Conservation (phyloP, 2,329 filamentous ascomycete genomes). For the Gaeumannomyces sp. region DNA sequence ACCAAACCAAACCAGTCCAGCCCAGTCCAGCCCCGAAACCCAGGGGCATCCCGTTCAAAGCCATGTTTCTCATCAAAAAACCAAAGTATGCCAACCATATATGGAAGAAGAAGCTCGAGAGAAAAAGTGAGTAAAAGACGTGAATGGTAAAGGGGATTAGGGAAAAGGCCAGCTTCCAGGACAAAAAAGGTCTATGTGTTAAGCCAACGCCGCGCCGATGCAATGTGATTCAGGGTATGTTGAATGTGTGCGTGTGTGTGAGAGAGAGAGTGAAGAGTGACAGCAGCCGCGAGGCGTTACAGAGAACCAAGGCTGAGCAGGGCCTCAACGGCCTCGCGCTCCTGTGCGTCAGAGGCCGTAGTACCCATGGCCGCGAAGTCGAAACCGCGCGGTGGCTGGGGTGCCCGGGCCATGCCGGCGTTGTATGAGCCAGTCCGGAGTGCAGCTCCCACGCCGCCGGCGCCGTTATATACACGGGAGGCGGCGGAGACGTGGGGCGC, state of each 20-base stretch:
- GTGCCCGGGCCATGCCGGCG: conserved; percentile 48
- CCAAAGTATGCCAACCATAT: conserved; percentile 1
- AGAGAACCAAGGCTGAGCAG: conserved; percentile 75
- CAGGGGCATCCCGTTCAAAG: not conserved
- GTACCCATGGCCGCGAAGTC: conserved; percentile 45
- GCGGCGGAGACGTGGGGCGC: conserved; percentile 28
- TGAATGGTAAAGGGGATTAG: conserved; percentile 2
- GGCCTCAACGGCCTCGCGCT: conserved; percentile 76
- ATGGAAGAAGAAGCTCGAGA: not conserved
- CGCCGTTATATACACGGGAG: conserved; percentile 43
- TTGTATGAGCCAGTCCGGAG: conserved; percentile 44
- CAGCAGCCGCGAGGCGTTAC: conserved; percentile 35
- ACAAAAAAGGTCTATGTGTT: conserved; percentile 1
- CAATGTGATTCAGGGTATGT: conserved; percentile 26
- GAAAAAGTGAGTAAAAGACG: conserved; percentile 2
- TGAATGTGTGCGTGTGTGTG: conserved; percentile 29
- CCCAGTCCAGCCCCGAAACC: not conserved
- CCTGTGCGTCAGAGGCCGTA: conserved; percentile 59
- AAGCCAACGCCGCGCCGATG: conserved; percentile 48
- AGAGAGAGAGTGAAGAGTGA: not conserved
- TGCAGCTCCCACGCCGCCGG: conserved; percentile 29
- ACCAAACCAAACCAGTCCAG: conserved; percentile 1
- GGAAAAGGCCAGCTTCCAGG: conserved; percentile 3
- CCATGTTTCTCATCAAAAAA: conserved; percentile 5
- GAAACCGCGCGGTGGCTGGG: conserved; percentile 43